Conservation (phyloP, 345 rosid genomes). For the Cardiospermum halicacabum region DNA sequence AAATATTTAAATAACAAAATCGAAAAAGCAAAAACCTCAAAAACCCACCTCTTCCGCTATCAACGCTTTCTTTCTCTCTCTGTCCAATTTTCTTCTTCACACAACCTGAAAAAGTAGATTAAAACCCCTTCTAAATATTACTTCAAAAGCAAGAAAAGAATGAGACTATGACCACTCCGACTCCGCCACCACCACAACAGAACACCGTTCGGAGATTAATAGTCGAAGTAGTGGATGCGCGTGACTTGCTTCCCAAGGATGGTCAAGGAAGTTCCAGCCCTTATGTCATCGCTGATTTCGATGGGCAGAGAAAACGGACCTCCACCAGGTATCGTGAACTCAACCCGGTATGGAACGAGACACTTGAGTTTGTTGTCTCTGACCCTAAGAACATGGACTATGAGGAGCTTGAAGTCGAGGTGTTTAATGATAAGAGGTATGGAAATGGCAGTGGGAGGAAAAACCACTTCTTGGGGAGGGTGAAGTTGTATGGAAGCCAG, state of each 20-base stretch:
- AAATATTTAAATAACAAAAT: background rate
- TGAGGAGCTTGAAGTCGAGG: constrained; percentile 84
- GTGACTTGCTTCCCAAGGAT: constrained; percentile 83
- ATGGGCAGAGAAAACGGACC: constrained; percentile 68
- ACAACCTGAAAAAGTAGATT: background rate
- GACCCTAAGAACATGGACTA: constrained; percentile 67
- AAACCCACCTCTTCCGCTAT: constrained; percentile 17
- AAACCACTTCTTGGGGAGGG: constrained; percentile 85
- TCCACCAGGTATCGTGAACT: constrained; percentile 70
- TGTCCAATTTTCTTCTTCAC: background rate
- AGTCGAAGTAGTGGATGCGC: constrained; percentile 74
- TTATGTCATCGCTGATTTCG: constrained; percentile 77
- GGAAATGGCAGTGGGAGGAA: constrained; percentile 80
- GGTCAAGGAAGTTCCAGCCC: constrained; percentile 97
- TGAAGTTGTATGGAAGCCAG: constrained; percentile 82
- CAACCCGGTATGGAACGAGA: constrained; percentile 88
- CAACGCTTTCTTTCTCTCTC: constrained; percentile 12
- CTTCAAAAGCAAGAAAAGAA: background rate
- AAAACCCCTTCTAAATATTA: background rate
- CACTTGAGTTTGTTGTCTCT: constrained; percentile 69
- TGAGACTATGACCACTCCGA: constrained; percentile 37
- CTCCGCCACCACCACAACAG: constrained; percentile 30
- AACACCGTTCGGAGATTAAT: constrained; percentile 45
- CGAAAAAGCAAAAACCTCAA: constrained; percentile 8
- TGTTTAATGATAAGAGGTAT: constrained; percentile 67